A percentile compares a stretch with the other conserved stretches of the same genome.
phyloP scores from a whole-genome alignment of 305 asterid genomes.

The Vinca major region DNA sequence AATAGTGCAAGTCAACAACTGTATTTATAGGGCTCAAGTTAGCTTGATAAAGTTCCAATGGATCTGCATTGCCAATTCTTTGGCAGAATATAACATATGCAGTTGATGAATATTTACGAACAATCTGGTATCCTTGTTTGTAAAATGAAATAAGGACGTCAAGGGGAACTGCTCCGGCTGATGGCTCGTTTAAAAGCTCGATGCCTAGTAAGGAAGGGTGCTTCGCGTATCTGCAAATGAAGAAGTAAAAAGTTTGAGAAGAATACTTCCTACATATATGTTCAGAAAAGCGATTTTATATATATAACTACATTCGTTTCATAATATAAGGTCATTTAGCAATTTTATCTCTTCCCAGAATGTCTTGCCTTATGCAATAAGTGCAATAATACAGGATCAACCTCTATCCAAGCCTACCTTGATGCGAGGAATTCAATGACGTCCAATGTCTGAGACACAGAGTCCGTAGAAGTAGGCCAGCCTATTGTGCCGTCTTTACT shows the following conservation, averaged over 20 bases:
- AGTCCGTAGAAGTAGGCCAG: constrained; percentile 52
- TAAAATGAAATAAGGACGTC: constrained; percentile 55
- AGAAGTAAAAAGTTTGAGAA: neutral
- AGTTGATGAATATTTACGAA: constrained; percentile 51
- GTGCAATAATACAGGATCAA: too few species aligned
- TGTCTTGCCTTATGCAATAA: too few species aligned
- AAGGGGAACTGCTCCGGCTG: constrained; percentile 47
- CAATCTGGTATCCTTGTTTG: constrained; percentile 53
- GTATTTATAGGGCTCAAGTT: constrained; percentile 44
- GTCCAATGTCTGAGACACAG: constrained; percentile 41
- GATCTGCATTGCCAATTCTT: constrained; percentile 66
- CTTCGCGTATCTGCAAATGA: constrained; percentile 43
- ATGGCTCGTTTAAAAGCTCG: constrained; percentile 77
- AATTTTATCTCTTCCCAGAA: too few species aligned
- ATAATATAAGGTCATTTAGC: too few species aligned
- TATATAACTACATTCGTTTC: too few species aligned
- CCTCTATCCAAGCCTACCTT: constrained; percentile 31
- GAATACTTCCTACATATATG: too few species aligned
- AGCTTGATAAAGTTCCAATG: constrained; percentile 57
- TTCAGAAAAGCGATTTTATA: too few species aligned
- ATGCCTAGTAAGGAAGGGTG: constrained; percentile 76
- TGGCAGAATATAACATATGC: constrained; percentile 75
- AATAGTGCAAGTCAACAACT: constrained; percentile 67
- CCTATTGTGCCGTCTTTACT: constrained; percentile 69
- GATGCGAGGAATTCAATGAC: constrained; percentile 66